These are phyloP conservation scores for Cutaneotrichosporon daszewskae DNA, from an alignment of 1,284 basidiomycete species.

Conservation along the genomic window DNA sequence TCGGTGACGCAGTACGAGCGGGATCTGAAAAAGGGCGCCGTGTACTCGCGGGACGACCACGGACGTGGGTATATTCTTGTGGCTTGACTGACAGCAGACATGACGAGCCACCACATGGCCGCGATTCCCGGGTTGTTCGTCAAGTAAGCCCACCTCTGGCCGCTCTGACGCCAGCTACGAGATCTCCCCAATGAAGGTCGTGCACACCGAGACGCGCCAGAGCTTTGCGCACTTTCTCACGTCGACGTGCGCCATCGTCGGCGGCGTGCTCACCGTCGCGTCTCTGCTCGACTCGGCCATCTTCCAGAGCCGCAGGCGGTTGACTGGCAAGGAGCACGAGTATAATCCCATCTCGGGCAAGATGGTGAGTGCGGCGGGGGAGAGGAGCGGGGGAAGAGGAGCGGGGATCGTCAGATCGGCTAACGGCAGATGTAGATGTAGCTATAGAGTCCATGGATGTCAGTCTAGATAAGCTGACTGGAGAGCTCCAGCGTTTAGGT, in stretches of 20 bases:
- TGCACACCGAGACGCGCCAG: conserved; percentile 83
- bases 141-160: conserved; percentile 52
- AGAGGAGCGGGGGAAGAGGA: neutral
- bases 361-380: conserved; percentile 31
- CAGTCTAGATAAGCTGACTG: too few species aligned
- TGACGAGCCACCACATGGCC: conserved; percentile 68
- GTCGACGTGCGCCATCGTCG: conserved; percentile 96
- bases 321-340: conserved; percentile 30
- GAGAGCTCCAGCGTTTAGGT: too few species aligned
- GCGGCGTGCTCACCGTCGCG: conserved; percentile 92
- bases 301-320: conserved; percentile 53
- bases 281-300: conserved; percentile 83
- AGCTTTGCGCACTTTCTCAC: conserved; percentile 96
- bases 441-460: too few species aligned
- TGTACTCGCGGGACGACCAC: conserved; percentile 55
- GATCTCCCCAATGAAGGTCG: conserved; percentile 91
- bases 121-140: conserved; percentile 85
- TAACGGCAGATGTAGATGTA: conserved; percentile 3
- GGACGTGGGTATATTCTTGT: conserved; percentile 50
- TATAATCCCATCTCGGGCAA: conserved; percentile 39
- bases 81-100: conserved; percentile 25
- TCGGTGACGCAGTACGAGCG: conserved; percentile 94
- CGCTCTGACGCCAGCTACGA: conserved; percentile 57
- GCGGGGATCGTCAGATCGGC: too few species aligned
- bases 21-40: conserved; percentile 60